phyloP scores from a whole-genome alignment of 108 stramenopile species.

The Nitzschia putrida region DNA sequence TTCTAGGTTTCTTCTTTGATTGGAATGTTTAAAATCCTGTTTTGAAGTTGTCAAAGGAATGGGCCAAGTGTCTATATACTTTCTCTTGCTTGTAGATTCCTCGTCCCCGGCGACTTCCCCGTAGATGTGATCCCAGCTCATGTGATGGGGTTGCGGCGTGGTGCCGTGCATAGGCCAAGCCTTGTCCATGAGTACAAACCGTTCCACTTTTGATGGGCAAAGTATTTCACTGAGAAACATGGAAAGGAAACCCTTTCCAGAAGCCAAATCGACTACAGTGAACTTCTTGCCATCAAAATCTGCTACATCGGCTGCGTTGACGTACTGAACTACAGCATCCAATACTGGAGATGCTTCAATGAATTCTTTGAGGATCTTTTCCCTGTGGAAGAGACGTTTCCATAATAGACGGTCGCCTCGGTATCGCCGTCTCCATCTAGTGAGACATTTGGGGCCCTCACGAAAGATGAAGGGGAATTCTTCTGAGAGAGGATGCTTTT shows the following conservation, averaged over 20 bases:
- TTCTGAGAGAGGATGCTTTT: conserved; percentile 14
- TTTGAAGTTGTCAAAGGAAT: conserved; percentile 57
- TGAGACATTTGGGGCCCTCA: conserved; percentile 23
- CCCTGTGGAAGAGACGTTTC: conserved; percentile 53
- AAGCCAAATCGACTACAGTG: conserved; percentile 58
- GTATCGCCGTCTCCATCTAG: conserved; percentile 56
- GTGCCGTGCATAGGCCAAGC: conserved; percentile 55
- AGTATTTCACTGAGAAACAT: conserved; percentile 63
- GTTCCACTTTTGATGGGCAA: conserved; percentile 44
- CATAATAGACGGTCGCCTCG: conserved; percentile 53
- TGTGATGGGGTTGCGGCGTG: conserved; percentile 47
- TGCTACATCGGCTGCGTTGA: background rate
- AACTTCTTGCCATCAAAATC: conserved; percentile 3
- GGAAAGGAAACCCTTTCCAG: conserved; percentile 58
- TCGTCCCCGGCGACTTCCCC: conserved; percentile 9
- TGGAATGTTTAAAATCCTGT: conserved; percentile 51
- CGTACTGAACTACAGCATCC: conserved; percentile 39
- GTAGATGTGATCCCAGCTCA: conserved; percentile 63
- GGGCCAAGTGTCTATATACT: conserved; percentile 63
- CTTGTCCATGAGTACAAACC: conserved; percentile 59
- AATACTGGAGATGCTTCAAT: conserved; percentile 60
- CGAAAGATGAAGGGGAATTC: conserved; percentile 20
- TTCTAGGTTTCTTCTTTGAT: conserved; percentile 33
- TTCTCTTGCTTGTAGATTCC: background rate
- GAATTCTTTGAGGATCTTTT: conserved; percentile 65